These are phyloP conservation scores for Alloteropsis semialata DNA, from an alignment of 176 grass and related monocot species.

Conservation along the genomic window DNA sequence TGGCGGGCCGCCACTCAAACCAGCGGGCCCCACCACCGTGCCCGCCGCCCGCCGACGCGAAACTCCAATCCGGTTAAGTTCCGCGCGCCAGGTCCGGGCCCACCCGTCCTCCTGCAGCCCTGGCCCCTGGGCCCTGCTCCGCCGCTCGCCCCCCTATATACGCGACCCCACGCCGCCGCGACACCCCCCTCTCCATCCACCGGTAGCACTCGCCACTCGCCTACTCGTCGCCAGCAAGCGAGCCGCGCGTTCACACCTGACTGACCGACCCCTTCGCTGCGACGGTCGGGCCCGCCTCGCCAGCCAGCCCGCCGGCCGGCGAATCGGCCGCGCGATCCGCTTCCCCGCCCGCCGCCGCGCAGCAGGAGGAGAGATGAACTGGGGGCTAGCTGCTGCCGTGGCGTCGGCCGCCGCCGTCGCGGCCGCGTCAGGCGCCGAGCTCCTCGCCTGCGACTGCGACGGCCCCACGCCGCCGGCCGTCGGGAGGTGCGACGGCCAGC, in stretches of 20 bases:
- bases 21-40: neutral
- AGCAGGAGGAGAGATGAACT: constrained; percentile 28
- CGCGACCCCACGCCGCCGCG: constrained; percentile 4
- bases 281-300: neutral
- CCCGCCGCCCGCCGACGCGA: neutral
- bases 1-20: neutral
- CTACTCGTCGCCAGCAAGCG: neutral
- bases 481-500: constrained; percentile 34
- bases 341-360: neutral
- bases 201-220: too few relatives aligned
- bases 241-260: neutral
- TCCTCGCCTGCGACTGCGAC: constrained; percentile 42
- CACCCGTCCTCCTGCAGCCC: neutral
- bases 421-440: constrained; percentile 40
- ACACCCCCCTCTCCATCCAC: neutral
- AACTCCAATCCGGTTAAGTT: constrained; percentile 21
- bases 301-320: neutral
- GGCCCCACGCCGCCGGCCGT: neutral
- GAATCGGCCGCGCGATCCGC: neutral
- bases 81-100: neutral
- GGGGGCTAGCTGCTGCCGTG: constrained; percentile 35
- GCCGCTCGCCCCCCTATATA: neutral
- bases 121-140: too few relatives aligned
- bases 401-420: constrained; percentile 38
- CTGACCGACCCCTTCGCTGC: neutral